Evolutionary conservation across 2,329 filamentous ascomycete genomes (phyloP), one percentile per base, ranked within the genome.

Genomic region (Kalaharituber pfeilii): DNA sequence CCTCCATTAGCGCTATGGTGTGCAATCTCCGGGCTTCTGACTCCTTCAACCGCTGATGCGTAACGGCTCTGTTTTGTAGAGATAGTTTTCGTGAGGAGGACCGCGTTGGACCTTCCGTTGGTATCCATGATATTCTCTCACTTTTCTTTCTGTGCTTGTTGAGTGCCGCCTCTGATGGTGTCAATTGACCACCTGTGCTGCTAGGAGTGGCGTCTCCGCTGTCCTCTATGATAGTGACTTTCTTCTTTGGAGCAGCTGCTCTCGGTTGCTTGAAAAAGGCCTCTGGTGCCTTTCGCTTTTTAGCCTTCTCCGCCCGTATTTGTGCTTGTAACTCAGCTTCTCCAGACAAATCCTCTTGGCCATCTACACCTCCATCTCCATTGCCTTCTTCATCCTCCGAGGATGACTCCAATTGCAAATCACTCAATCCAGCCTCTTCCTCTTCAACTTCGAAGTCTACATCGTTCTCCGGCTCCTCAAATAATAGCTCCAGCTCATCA

Each of bases 311-410:
- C 13, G 54, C 53, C 36, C 55, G 52, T 28, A 55, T 55, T 62
- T 83, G 78, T 59, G 78, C 81, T 69, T 91, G 80, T 53, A 98
- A 68, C 68, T 94, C 86, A 63, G 81, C 83, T 69, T 98, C 91
- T 29, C 91, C 91, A 54, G 86, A 84, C 3, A 91, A 68, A 42
- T 94, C 86, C 60, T 91, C 79, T 20, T 74, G 69, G 7, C 66
- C 70, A 62, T 67, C 65, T 52, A 66, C 67, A 56, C 56, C 53
- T 36, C 53, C 55, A 25, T 52, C 56, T 45, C 44, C 75, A 26
- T 66, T 67, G 53, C 68, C 69, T 55, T 86, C 82, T 57, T 93
- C 86, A 50, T 91, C 86, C 49, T 87, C 83, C 59, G 86, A 84
- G 0, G 80, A 85, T 0, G 86, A 93, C 64, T 93, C 86, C 72